These are phyloP conservation scores for Penicillium sp. DNA, from an alignment of 2,329 filamentous ascomycete genomes.

Conservation along the genomic window DNA sequence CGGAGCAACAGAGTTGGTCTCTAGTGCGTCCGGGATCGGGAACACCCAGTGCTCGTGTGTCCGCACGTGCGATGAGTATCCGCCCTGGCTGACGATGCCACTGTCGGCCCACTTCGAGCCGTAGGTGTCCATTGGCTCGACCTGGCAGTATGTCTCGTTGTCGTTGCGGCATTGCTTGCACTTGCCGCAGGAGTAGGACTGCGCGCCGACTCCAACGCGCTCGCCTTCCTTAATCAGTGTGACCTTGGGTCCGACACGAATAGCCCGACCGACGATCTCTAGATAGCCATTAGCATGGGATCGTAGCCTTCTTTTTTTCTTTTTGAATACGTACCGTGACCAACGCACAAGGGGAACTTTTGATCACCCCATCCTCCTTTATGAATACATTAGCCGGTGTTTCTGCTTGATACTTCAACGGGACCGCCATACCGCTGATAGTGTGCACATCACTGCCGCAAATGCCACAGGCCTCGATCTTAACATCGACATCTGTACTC, in stretches of 20 bases:
- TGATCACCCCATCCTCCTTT: conserved; percentile 47
- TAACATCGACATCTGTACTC: conserved; percentile 64
- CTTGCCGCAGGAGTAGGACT: conserved; percentile 56
- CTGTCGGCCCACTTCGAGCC: conserved; percentile 48
- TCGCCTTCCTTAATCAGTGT: conserved; percentile 54
- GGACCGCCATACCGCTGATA: conserved; percentile 40
- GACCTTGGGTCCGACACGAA: conserved; percentile 59
- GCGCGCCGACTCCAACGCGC: conserved; percentile 61
- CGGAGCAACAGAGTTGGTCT: conserved; percentile 55
- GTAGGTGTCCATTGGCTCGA: conserved; percentile 45
- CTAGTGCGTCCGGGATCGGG: conserved; percentile 62
- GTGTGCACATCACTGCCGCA: conserved; percentile 66
- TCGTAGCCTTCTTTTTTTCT: neutral
- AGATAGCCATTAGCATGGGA: neutral
- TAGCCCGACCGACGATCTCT: conserved; percentile 62
- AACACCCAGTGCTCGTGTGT: conserved; percentile 67
- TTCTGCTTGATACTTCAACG: neutral
- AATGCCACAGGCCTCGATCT: conserved; percentile 71
- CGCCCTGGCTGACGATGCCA: conserved; percentile 58
- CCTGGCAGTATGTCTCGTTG: conserved; percentile 61
- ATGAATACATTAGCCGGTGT: conserved; percentile 1
- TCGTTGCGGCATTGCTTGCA: conserved; percentile 58
- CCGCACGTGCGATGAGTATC: conserved; percentile 60
- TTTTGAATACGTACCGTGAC: conserved; percentile 35
- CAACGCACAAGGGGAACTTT: conserved; percentile 46